A percentile compares a stretch with the other conserved stretches of the same genome.
Conservation (phyloP, 2,329 filamentous ascomycete genomes). For the Coleophoma cylindrospora region DNA sequence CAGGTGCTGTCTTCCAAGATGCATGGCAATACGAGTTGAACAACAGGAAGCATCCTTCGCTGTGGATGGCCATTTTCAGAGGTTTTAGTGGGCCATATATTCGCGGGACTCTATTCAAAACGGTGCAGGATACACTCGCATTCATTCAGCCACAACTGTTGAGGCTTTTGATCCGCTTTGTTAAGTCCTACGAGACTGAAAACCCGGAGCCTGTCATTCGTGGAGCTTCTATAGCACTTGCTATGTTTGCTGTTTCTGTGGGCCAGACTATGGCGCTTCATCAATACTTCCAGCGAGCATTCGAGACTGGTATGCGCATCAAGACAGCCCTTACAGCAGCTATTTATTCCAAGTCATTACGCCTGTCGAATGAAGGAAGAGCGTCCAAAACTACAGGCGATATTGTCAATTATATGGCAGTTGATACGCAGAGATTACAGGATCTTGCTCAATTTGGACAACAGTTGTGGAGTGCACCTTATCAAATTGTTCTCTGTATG, state of each 20-base stretch:
- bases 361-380: constrained; percentile 88
- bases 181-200: constrained; percentile 66
- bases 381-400: constrained; percentile 88
- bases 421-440: constrained; percentile 91
- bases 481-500: constrained; percentile 96
- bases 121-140: constrained; percentile 77
- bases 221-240: constrained; percentile 81
- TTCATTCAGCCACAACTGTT: constrained; percentile 91
- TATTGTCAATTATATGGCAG: constrained; percentile 99
- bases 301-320: constrained; percentile 94
- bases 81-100: constrained; percentile 84
- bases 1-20: constrained; percentile 63
- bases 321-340: constrained; percentile 85
- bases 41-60: constrained; percentile 65
- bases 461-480: constrained; percentile 93
- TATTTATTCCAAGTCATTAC: constrained; percentile 89
- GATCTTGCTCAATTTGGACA: constrained; percentile 94
- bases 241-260: constrained; percentile 86
- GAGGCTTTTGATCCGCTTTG: constrained; percentile 76
- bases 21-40: constrained; percentile 74
- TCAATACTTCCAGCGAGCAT: constrained; percentile 95
- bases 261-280: constrained; percentile 87
- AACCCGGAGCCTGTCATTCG: constrained; percentile 72
- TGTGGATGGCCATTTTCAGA: constrained; percentile 82
- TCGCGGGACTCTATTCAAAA: constrained; percentile 79